phyloP scores from a whole-genome alignment of 257 asterid genomes.

The Primulina eburnea region DNA sequence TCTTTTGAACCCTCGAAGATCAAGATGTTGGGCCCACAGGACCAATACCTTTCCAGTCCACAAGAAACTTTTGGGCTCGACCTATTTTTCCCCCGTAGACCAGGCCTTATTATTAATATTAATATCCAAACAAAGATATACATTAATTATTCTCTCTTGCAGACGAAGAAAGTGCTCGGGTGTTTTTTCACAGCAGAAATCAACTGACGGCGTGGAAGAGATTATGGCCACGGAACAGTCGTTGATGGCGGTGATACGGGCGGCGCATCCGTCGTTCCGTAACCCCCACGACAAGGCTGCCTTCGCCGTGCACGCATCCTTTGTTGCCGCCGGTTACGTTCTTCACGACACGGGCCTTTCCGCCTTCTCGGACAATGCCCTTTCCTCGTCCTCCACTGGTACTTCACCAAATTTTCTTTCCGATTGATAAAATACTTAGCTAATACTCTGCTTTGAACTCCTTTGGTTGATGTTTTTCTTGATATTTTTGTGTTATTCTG shows the following conservation, averaged over 20 bases:
- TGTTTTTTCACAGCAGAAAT: background rate
- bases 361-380: conserved; percentile 54
- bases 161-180: no score
- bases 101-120: no score
- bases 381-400: conserved; percentile 55
- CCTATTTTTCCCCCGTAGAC: no score
- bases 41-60: no score
- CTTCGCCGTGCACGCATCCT: conserved; percentile 64
- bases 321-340: conserved; percentile 60
- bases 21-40: no score
- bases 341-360: conserved; percentile 66
- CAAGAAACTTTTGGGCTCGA: no score
- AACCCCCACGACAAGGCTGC: conserved; percentile 54
- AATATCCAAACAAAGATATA: no score
- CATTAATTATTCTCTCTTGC: no score
- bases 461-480: background rate
- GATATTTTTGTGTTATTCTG: background rate
- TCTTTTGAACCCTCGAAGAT: no score
- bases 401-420: background rate
- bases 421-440: background rate
- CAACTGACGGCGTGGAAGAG: background rate
- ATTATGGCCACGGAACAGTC: conserved; percentile 60
- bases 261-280: conserved; percentile 67
- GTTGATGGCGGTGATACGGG: conserved; percentile 63
- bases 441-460: background rate